phyloP scores from a whole-genome alignment of 2,329 filamentous ascomycete genomes.

The Septoria petroselini region DNA sequence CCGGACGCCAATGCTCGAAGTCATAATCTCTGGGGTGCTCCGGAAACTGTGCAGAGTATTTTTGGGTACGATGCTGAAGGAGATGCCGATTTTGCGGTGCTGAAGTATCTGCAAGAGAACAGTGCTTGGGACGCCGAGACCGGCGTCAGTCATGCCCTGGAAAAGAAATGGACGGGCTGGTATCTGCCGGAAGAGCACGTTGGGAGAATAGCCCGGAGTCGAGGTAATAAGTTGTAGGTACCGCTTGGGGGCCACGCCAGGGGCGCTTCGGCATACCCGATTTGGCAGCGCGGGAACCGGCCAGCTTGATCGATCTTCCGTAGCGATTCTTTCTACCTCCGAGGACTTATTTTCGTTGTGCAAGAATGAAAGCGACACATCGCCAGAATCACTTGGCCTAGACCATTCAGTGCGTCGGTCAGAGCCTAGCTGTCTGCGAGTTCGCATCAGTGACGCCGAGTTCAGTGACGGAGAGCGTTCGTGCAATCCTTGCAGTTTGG shows the following conservation, averaged over 20 bases:
- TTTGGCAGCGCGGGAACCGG: not conserved
- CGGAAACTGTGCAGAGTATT: not conserved
- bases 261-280: slow-evolving; percentile 7
- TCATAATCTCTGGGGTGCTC: slow-evolving; percentile 40
- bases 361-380: not conserved
- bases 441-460: too few relatives aligned
- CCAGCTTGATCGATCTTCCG: slow-evolving; percentile 8
- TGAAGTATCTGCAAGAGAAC: slow-evolving; percentile 27
- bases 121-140: slow-evolving; percentile 32
- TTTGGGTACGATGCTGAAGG: slow-evolving; percentile 39
- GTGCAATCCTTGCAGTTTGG: too few relatives aligned
- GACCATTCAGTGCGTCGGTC: too few relatives aligned
- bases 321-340: too few relatives aligned
- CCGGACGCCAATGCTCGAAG: slow-evolving; percentile 34
- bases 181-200: slow-evolving; percentile 29
- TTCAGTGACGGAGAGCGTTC: too few relatives aligned
- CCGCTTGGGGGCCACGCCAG: not conserved
- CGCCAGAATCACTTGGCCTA: too few relatives aligned
- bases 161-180: slow-evolving; percentile 38
- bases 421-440: too few relatives aligned
- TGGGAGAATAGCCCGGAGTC: slow-evolving; percentile 20
- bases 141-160: slow-evolving; percentile 31
- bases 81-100: slow-evolving; percentile 35
- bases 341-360: not conserved
- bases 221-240: slow-evolving; percentile 4